Base-by-base conservation (phyloP, 306 rosid species). In the Cicer chorassanicum region DNA sequence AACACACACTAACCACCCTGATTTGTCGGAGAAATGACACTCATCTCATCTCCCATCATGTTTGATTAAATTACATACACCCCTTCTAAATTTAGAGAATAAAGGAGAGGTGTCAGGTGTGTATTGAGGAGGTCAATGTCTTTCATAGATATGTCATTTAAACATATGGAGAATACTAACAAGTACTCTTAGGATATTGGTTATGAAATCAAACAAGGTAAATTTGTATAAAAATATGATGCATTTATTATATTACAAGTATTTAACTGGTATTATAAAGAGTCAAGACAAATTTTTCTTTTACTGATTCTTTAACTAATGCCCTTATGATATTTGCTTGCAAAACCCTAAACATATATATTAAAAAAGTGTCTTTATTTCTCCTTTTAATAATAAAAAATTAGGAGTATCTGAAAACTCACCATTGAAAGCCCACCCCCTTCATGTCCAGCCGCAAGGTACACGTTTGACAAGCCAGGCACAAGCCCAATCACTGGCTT, bases 381-480 rank as follows among this genome's bases (percentile, higher is more conserved):
- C 41, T 57, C 9, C 15, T 19, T 57, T 57, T 11, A 24, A 56
- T 61, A 49, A 43, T 53, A 57, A 11, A 78, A 56, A 16, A 56
- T 40, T 53, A 74, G 65, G 9, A 77, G 61, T 64, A 48, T 68
- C 9, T 24, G 68, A 78, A 60, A 53, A 74, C 88, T 83, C 82
- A 93, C 98, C 98, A 88, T 43, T 9, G 96, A 70, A 82, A 93
- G 97, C 60, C 98, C 97, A 29, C 71, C 75, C 44, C 97, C 98
- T 91, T 93, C 97, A 83, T 93, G 98, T 62, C 98, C 98, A 12
- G 98, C 89, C 36, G 98, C 98, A 78, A 93, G 85, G 85, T 83
- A 89, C 78, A 93, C 75, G 74, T 88, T 93, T 56, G 90, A 65
- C 82, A 89, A 64, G 67, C 96, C 92, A 83, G 96, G 93, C 72